Evolutionary conservation across 306 rosid species (phyloP), one percentile per base, ranked within the genome.

Genomic region (Lotus japonicus): DNA sequence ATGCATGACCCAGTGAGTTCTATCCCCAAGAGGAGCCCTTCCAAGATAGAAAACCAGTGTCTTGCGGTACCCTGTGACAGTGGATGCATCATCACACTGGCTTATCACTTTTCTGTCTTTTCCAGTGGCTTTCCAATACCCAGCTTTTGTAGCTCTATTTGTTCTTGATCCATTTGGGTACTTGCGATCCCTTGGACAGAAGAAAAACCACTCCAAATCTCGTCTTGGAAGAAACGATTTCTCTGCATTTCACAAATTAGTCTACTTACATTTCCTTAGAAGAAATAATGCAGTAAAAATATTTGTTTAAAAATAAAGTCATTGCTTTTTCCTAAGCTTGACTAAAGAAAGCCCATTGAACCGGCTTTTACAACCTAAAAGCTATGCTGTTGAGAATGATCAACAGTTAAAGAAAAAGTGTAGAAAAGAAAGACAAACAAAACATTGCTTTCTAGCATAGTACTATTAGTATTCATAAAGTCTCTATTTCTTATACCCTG

Each of bases 51-150:
- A 92, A 72, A 92, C 98, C 23, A 92, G 85, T 45, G 97, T 89
- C 83, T 92, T 92, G 39, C 97, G 80, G 63, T 79, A 79, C 17
- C 89, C 97, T 3, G 72, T 83, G 36, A 84, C 87, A 44, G 68
- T 31, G 28, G 88, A 70, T 17, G 84, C 78, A 55, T 59, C 21
- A 28, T 57, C 21, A 28, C 80, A 69, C 36, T 83, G 77, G 38
- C 96, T 88, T 15, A 78, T 79, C 41, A 89, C 79, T 67, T 82
- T 88, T 55, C 89, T 79, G 59, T 92, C 98, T 74, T 92, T 92
- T 62, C 98, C 96, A 5, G 98, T 92, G 76, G 97, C 98, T 83
- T 92, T 92, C 98, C 98, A 89, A 77, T 92, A 92, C 26, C 97
- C 97, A 48, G 86, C 83, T 79, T 88, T 92, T 16, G 98, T 92